Base-by-base conservation (phyloP, 768 basidiomycete genomes). In the Tricholoma terreum region DNA sequence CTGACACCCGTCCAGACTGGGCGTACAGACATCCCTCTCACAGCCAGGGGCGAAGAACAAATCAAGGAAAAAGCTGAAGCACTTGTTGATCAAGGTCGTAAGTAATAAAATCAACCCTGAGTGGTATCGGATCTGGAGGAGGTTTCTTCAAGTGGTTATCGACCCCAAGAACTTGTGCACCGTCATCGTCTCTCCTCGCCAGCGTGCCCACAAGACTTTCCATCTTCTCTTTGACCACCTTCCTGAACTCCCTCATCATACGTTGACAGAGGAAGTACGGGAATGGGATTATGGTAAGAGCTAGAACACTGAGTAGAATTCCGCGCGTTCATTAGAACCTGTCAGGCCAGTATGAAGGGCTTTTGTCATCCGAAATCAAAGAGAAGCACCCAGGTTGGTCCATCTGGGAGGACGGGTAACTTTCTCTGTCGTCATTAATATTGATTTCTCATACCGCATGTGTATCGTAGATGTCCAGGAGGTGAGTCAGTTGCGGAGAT, bases 381-480 rank as follows among this genome's bases (percentile, higher is more conserved):
- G 78, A 77, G 50, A 79, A 74, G 55, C 80, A 78, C 38, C 73
- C 77, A 10, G 64, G 75, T 3, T 98, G 93, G 93, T 65, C 69
- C n/a, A 94, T 95, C 64, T 96, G 92, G 92, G 79, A 70, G 38
- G 89, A 94, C 65, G 93, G 91, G 87, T 87, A 68, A 34, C 77
- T 71, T 9, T 48, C 36, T 38, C 43, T 34, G 6, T 14, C 38
- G 21, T 30, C 46, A 42, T 21, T 11, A 33, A 27, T 9, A 8
- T 15, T 19, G 9, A 21, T 7, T 54, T 48, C 58, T 51, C 46
- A 57, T 58, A 52, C 49, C 65, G 40, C 52, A 61, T 24, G 35
- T 52, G 35, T 8, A 56, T 42, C 33, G 7, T 60, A 92, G 91
- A 2, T 96, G 94, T 63, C 92, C 93, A 11, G 87, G 85, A 15